phyloP scores from a whole-genome alignment of 495 filamentous ascomycete species.

The Trichoderma orchidacearum region DNA sequence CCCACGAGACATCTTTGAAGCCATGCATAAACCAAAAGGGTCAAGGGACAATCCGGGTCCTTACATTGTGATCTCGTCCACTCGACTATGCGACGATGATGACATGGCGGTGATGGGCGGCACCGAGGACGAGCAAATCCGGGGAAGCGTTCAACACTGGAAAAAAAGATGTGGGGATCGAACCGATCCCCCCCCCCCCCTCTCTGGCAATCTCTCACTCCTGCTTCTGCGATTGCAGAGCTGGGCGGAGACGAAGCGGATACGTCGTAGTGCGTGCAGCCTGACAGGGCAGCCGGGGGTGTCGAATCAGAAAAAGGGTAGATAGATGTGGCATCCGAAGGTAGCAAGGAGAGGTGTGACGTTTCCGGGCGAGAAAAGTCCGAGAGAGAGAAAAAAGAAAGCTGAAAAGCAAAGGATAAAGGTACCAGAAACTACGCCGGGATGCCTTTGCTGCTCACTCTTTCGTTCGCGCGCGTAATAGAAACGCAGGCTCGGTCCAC shows the following conservation, averaged over 20 bases:
- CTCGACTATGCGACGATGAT: background rate
- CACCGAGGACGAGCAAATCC: background rate
- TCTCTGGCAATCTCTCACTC: background rate
- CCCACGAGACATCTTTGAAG: background rate
- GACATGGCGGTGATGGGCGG: background rate
- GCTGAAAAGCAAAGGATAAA: background rate
- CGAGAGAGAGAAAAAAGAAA: too few relatives aligned
- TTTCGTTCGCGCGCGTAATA: background rate
- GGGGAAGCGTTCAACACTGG: slow-evolving; percentile 1
- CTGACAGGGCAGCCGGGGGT: background rate
- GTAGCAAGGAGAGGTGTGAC: background rate
- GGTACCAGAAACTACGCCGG: background rate
- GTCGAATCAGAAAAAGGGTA: background rate
- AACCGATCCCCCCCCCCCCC: background rate
- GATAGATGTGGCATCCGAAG: background rate
- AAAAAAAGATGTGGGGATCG: background rate
- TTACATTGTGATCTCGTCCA: background rate
- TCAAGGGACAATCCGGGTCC: too few relatives aligned
- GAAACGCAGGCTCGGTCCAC: background rate
- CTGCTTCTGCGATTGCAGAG: background rate
- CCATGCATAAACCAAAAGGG: background rate
- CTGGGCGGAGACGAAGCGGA: background rate
- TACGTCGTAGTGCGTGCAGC: background rate
- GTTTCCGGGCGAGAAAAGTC: background rate
- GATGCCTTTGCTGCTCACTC: background rate